These are phyloP conservation scores for Colletotrichum agaves DNA, from an alignment of 2,329 filamentous ascomycete species.

Conservation along the genomic window DNA sequence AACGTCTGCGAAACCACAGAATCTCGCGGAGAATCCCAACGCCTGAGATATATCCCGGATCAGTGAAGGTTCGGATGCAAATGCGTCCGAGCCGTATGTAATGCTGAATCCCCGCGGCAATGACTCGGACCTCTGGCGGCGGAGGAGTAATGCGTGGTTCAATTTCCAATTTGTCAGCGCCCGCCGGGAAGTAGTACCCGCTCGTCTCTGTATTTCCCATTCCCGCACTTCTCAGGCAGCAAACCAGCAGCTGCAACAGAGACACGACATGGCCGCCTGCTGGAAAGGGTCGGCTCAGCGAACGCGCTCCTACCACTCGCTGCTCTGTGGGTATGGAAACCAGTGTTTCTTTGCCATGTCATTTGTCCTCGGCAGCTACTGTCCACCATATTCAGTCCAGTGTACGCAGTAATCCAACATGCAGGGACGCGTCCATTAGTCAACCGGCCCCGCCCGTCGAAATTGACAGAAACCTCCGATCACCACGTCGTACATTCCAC, in stretches of 20 bases:
- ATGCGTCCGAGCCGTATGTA: not conserved
- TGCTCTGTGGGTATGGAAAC: constrained; percentile 1
- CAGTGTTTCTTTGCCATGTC: not conserved
- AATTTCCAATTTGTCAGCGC: constrained; percentile 31
- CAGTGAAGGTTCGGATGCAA: constrained; percentile 18
- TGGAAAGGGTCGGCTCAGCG: not conserved
- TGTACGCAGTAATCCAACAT: constrained; percentile 11
- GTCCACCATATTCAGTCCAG: not conserved
- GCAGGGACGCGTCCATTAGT: constrained; percentile 22
- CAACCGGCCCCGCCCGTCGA: constrained; percentile 34
- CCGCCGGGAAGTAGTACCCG: not conserved
- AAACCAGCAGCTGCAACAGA: not conserved
- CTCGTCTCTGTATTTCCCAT: not conserved
- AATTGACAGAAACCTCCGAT: constrained; percentile 34
- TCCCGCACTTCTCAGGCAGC: not conserved
- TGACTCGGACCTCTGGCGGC: constrained; percentile 1
- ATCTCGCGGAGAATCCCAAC: too few species aligned
- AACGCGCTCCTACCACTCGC: not conserved
- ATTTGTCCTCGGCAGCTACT: not conserved
- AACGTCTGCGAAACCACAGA: too few species aligned
- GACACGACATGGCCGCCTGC: not conserved
- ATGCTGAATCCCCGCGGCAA: not conserved
- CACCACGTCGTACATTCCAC: constrained; percentile 24
- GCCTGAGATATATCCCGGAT: not conserved
- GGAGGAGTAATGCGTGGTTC: not conserved